Evolutionary conservation across 352 stramenopile species (phyloP).

Genomic region (Phytophthora tubulina): DNA sequence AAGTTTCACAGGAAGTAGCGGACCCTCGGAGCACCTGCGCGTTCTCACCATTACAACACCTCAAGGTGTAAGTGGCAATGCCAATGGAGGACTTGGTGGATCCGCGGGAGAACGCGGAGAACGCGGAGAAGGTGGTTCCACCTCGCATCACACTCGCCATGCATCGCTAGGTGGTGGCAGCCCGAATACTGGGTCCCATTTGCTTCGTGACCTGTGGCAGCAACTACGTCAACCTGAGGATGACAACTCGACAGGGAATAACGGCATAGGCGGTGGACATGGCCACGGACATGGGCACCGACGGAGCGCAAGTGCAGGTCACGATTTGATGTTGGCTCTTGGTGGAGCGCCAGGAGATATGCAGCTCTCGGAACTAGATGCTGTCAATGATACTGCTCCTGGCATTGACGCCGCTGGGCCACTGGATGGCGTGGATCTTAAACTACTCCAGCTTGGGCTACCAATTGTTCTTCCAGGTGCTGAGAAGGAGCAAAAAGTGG

Average conservation of each 20-base stretch:
- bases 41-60: conserved; percentile 44
- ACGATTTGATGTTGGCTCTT: conserved; percentile 40
- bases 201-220: conserved; percentile 85
- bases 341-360: conserved; percentile 34
- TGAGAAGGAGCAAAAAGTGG: conserved; percentile 16
- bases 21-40: conserved; percentile 34
- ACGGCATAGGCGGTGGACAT: conserved; percentile 28
- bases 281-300: conserved; percentile 28
- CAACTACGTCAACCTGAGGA: conserved; percentile 79
- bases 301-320: conserved; percentile 37
- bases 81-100: conserved; percentile 18
- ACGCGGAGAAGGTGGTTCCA: conserved; percentile 23
- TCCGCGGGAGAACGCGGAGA: conserved; percentile 38
- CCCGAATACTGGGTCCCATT: conserved; percentile 57
- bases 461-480: conserved; percentile 49
- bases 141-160: conserved; percentile 40
- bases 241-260: conserved; percentile 40
- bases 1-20: conserved; percentile 30
- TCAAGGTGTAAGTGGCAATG: conserved; percentile 25
- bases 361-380: conserved; percentile 56
- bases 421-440: conserved; percentile 71
- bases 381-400: conserved; percentile 16
- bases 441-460: conserved; percentile 63
- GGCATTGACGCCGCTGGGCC: conserved; percentile 28
- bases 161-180: conserved; percentile 45